Evolutionary conservation across 805 yeast genomes (phyloP).

Genomic region (Lachancea waltii): DNA sequence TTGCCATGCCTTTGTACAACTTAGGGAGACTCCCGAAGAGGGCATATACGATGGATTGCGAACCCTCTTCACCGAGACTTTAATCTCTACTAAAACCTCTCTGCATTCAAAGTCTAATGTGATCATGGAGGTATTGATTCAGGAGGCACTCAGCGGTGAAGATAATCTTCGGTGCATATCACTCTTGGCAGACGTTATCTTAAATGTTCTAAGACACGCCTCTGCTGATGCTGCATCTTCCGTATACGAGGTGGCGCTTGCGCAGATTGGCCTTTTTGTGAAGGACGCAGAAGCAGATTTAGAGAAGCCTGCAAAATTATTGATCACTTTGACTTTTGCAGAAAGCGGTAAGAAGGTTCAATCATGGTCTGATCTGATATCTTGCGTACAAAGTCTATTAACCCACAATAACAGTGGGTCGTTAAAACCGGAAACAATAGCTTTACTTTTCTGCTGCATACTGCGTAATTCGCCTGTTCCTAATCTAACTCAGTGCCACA

Average conservation of each 20-base stretch:
- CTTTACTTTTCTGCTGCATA: slow-evolving; percentile 43
- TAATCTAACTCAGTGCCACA: slow-evolving; percentile 43
- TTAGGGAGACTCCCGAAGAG: slow-evolving; percentile 33
- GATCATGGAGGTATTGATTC: slow-evolving; percentile 42
- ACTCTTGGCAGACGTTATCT: slow-evolving; percentile 52
- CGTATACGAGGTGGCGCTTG: slow-evolving; percentile 37
- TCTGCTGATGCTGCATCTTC: slow-evolving; percentile 40
- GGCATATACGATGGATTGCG: slow-evolving; percentile 53
- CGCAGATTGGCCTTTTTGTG: slow-evolving; percentile 16
- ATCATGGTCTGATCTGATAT: slow-evolving; percentile 39
- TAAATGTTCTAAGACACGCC: slow-evolving; percentile 50
- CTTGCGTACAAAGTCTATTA: slow-evolving; percentile 13
- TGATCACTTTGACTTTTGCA: slow-evolving; percentile 50
- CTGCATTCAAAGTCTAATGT: slow-evolving; percentile 65
- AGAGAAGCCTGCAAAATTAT: slow-evolving; percentile 34
- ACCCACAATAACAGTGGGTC: slow-evolving; percentile 5
- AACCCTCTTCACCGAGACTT: slow-evolving; percentile 61
- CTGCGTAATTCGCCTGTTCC: slow-evolving; percentile 51
- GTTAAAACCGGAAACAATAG: slow-evolving; percentile 26
- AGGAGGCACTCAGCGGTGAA: slow-evolving; percentile 20
- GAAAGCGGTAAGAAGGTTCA: slow-evolving; percentile 63
- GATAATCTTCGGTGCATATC: slow-evolving; percentile 26
- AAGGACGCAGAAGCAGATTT: slow-evolving; percentile 13
- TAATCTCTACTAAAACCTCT: slow-evolving; percentile 62
- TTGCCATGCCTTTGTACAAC: slow-evolving; percentile 35